A percentile compares a stretch with the other conserved stretches of the same genome.
These are phyloP conservation scores for Phytophthora ramorum DNA, from an alignment of 352 stramenopile genomes.

Conservation along the genomic window DNA sequence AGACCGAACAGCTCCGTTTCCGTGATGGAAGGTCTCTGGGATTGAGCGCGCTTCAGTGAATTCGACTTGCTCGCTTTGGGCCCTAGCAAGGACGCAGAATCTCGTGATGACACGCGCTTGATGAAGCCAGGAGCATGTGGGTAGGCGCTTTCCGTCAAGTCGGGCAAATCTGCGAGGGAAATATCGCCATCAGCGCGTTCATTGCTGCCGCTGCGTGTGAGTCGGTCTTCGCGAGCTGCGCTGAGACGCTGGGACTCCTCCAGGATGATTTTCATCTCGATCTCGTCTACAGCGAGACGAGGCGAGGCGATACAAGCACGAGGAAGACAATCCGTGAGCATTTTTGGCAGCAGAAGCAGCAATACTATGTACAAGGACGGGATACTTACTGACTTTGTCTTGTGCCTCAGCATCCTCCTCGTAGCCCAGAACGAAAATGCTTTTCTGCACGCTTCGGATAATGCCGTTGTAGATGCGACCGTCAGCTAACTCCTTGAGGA, in stretches of 20 bases:
- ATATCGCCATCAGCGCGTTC: constrained; percentile 53
- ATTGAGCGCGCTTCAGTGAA: constrained; percentile 48
- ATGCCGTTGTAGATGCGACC: constrained; percentile 73
- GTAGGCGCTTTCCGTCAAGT: constrained; percentile 40
- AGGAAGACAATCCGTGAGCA: neutral
- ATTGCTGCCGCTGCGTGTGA: constrained; percentile 35
- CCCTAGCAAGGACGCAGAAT: constrained; percentile 18
- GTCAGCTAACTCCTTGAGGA: constrained; percentile 77
- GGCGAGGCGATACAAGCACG: neutral
- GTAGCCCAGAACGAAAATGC: constrained; percentile 65
- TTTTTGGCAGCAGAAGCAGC: neutral
- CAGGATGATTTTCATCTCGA: constrained; percentile 83
- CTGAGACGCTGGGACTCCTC: constrained; percentile 67
- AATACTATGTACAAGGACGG: neutral
- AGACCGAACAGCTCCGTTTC: constrained; percentile 35
- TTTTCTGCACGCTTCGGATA: constrained; percentile 53
- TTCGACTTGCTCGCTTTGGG: constrained; percentile 26
- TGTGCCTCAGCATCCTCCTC: constrained; percentile 62
- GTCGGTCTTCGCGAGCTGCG: constrained; percentile 39
- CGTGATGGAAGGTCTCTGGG: constrained; percentile 29
- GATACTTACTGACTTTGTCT: constrained; percentile 71
- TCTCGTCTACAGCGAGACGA: constrained; percentile 67
- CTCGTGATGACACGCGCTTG: constrained; percentile 50
- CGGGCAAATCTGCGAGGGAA: constrained; percentile 57
- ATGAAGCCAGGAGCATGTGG: constrained; percentile 27